Conservation (phyloP, 495 filamentous ascomycete species). For the Aspergillus hancockii region DNA sequence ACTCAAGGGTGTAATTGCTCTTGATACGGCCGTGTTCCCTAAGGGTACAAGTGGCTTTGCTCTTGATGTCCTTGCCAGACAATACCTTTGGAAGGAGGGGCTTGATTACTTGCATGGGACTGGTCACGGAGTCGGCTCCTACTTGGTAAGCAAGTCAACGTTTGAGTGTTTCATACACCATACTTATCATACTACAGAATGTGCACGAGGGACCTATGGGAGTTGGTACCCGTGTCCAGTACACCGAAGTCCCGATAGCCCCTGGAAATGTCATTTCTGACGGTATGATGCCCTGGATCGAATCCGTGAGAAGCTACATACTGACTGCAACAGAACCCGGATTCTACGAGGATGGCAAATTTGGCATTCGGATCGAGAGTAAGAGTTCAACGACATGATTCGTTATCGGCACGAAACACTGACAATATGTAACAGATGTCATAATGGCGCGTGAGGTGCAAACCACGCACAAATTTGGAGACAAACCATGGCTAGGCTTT, state of each 20-base stretch:
- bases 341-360: slow-evolving; percentile 96
- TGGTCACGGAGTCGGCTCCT: slow-evolving; percentile 94
- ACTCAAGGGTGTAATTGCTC: slow-evolving; percentile 90
- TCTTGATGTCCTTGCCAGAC: slow-evolving; percentile 83
- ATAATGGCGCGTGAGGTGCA: slow-evolving; percentile 85
- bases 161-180: neutral
- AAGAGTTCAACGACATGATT: slow-evolving; percentile 23
- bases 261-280: slow-evolving; percentile 94
- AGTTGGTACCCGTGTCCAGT: slow-evolving; percentile 88
- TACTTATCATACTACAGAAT: slow-evolving; percentile 55
- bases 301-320: slow-evolving; percentile 8
- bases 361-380: slow-evolving; percentile 98
- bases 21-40: slow-evolving; percentile 87
- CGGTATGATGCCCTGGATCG: slow-evolving; percentile 36
- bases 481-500: slow-evolving; percentile 91
- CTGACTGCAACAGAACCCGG: slow-evolving; percentile 70
- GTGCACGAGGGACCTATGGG: slow-evolving; percentile 98
- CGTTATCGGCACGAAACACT: slow-evolving; percentile 11
- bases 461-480: slow-evolving; percentile 84
- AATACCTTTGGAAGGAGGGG: slow-evolving; percentile 89
- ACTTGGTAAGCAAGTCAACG: slow-evolving; percentile 48
- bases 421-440: slow-evolving; percentile 51
- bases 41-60: slow-evolving; percentile 95
- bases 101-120: slow-evolving; percentile 97
- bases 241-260: slow-evolving; percentile 84